A percentile compares a stretch with the other conserved stretches of the same genome.
phyloP scores from a whole-genome alignment of 192 early-diverging fungal species.

The Umbelopsis sp. region DNA sequence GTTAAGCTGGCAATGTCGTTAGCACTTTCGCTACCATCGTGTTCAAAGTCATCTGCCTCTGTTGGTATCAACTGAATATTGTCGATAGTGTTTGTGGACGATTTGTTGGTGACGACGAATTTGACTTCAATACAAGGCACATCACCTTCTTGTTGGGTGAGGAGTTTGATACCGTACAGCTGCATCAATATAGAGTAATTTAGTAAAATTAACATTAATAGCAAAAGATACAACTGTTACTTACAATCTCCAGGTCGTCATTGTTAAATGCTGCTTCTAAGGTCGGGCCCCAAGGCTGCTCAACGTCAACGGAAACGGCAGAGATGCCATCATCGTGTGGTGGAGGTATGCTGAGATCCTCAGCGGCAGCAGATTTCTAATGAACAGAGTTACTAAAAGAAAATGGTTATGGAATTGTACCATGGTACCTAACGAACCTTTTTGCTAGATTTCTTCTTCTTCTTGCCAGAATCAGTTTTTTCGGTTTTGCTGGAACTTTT shows the following conservation, averaged over 20 bases:
- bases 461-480: constrained; percentile 22
- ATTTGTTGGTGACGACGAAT: neutral
- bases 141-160: constrained; percentile 2
- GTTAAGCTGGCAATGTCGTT: neutral
- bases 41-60: neutral
- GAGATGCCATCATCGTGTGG: constrained; percentile 4
- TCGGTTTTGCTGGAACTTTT: constrained; percentile 30
- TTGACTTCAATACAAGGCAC: neutral
- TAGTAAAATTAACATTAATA: neutral
- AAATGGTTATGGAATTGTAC: too few species aligned
- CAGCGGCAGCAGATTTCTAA: constrained; percentile 15
- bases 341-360: neutral
- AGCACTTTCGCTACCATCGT: neutral
- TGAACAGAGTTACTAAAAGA: too few species aligned
- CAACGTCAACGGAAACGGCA: constrained; percentile 11
- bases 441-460: constrained; percentile 46
- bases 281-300: neutral
- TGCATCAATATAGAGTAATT: neutral
- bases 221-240: neutral
- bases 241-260: constrained; percentile 11
- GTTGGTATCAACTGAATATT: neutral
- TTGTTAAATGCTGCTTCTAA: neutral
- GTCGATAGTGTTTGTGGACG: neutral
- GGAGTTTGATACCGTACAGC: neutral
- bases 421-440: constrained; percentile 15